These are phyloP conservation scores for Alternaria brassicae DNA, from an alignment of 2,329 filamentous ascomycete species.

Conservation along the genomic window DNA sequence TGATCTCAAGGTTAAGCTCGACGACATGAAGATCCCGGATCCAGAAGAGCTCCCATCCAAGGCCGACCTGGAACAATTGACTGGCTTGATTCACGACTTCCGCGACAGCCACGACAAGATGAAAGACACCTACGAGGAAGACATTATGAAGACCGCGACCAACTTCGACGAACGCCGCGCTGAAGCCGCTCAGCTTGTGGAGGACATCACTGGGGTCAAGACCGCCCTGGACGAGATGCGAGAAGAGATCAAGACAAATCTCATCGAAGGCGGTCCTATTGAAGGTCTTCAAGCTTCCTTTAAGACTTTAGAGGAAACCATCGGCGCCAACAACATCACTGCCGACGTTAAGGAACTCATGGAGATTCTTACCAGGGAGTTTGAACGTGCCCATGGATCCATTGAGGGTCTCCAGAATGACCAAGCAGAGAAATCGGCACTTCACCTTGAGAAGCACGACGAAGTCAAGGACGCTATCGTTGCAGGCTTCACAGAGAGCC, in stretches of 20 bases:
- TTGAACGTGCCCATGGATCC: conserved; percentile 83
- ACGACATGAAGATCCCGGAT: conserved; percentile 75
- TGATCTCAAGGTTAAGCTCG: conserved; percentile 82
- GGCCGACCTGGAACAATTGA: conserved; percentile 74
- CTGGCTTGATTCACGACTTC: conserved; percentile 58
- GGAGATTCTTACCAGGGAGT: conserved; percentile 80
- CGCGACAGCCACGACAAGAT: conserved; percentile 70
- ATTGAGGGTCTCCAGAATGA: conserved; percentile 83
- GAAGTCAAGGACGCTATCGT: conserved; percentile 64
- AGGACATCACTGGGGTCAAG: conserved; percentile 81
- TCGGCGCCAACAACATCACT: conserved; percentile 58
- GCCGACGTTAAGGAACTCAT: conserved; percentile 66
- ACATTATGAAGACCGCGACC: conserved; percentile 77
- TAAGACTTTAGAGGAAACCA: conserved; percentile 73
- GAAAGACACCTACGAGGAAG: conserved; percentile 74
- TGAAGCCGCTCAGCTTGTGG: conserved; percentile 79
- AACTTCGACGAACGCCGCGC: conserved; percentile 83
- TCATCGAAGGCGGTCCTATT: conserved; percentile 76
- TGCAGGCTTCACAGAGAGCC: conserved; percentile 61
- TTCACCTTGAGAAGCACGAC: conserved; percentile 65
- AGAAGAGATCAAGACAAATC: conserved; percentile 74
- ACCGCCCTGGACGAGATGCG: conserved; percentile 79
- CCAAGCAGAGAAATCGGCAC: conserved; percentile 66
- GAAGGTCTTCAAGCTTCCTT: conserved; percentile 64
- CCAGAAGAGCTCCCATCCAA: conserved; percentile 75